Evolutionary conservation across 2,329 filamentous ascomycete genomes (phyloP), one percentile per base, ranked within the genome.

Genomic region (Cadophora gregata): DNA sequence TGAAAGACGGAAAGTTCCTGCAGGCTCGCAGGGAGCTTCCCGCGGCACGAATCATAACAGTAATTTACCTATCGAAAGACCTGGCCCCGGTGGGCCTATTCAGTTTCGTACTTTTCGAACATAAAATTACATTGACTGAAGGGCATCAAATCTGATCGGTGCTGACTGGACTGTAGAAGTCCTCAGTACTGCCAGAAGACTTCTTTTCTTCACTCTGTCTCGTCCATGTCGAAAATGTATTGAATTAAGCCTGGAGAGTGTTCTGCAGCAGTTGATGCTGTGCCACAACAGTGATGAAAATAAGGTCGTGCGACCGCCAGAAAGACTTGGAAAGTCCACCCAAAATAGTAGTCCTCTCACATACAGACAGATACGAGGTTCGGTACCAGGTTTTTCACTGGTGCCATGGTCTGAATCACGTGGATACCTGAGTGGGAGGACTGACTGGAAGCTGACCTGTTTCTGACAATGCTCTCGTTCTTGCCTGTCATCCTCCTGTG

Each of bases 221-320:
- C 29, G 24, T 31, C 53, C 53, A 36, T 19, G 29, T 56, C 6
- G 16, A 33, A 33, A 9, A 42, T 42, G 19, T 25, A 38, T 27
- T 38, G 33, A 38, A 5, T 31, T 42, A 58, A 38, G 31, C 31
- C 55, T 36, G 31, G 31, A n/a, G 42, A 6, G 25, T 58, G 55
- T 58, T 58, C 33, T 58, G 33, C 55, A 58, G 33, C 33, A n/a
- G 21, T 38, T 3, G 55, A n/a, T 42, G 27, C 55, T 58, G 55
- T 58, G 55, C 58, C 42, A 47, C 58, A 60, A 6, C 31, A 10
- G 36, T 19, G 4, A 38, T 29, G 3, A 19, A 47, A 31, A 27
- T 12, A 29, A 60, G 38, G 38, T 25, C 12, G 38, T 60, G 31
- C 4, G 25, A 48, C 4, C 38, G 38, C 36, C 33, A 14, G 9